Conservation (phyloP, 1,139 yeast species). For the Spencermartinsiella ligniputridi region DNA sequence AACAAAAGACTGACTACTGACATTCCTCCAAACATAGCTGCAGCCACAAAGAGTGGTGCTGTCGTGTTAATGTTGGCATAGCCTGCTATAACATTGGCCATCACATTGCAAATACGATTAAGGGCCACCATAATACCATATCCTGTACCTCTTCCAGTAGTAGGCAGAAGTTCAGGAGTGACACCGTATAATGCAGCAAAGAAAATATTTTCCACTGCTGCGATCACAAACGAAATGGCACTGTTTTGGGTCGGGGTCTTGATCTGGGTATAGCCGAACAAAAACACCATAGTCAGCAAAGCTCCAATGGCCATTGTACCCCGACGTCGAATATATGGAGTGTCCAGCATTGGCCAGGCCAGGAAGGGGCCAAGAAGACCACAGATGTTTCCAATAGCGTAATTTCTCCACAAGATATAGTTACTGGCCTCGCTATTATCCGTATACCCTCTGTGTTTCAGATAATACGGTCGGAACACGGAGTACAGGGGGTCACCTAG, state of each 20-base stretch:
- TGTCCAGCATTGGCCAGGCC: slow-evolving; percentile 41
- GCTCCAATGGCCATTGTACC: slow-evolving; percentile 57
- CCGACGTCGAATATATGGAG: slow-evolving; percentile 49
- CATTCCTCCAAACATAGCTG: slow-evolving; percentile 45
- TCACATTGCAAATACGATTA: slow-evolving; percentile 46
- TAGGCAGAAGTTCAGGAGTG: slow-evolving; percentile 57
- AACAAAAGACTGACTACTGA: slow-evolving; percentile 42
- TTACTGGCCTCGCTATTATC: slow-evolving; percentile 36
- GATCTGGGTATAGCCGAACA: slow-evolving; percentile 56
- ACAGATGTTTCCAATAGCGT: slow-evolving; percentile 46
- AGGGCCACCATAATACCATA: slow-evolving; percentile 46
- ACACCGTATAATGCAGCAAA: slow-evolving; percentile 53
- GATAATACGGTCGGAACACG: slow-evolving; percentile 47
- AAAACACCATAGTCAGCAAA: slow-evolving; percentile 48
- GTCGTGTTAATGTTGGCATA: slow-evolving; percentile 41
- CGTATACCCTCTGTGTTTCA: slow-evolving; percentile 46
- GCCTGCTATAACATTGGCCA: slow-evolving; percentile 51
- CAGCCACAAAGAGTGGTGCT: slow-evolving; percentile 57
- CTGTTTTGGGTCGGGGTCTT: slow-evolving; percentile 47
- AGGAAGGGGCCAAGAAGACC: slow-evolving; percentile 55
- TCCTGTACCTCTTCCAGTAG: slow-evolving; percentile 56
- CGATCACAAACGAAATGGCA: slow-evolving; percentile 49
- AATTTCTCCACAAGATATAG: slow-evolving; percentile 46
- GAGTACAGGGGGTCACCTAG: slow-evolving; percentile 49
- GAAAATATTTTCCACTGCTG: slow-evolving; percentile 48